Evolutionary conservation across 1,284 basidiomycete species (phyloP), one percentile per base, ranked within the genome.

Genomic region (Ganoderma multipileum): DNA sequence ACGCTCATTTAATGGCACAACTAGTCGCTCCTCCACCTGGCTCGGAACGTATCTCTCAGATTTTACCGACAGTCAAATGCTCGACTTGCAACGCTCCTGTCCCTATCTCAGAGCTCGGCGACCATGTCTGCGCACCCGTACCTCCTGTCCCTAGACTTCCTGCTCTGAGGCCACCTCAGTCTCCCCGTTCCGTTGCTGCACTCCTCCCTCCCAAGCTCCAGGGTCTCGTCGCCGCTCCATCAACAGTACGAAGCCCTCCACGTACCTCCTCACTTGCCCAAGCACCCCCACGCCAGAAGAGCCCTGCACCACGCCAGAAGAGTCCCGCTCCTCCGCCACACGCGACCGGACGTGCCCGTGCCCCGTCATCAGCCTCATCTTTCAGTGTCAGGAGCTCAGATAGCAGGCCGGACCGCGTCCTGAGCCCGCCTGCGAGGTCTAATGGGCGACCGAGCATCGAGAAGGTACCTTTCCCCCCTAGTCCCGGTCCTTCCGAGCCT

Each of bases 61-160:
- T 91, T 63, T 83, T 96, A 20, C 93, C 95, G 3, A 86, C 89
- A 1, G 91, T 95, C 70, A 96, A 92, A 78, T 96, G 95, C 79
- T 94, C 93, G 3, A 91, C 83, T 50, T 96, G 95, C 79, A 81
- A 83, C 73, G 81, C 83, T 38, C 87, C 87, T 2, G 92, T 96
- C 47, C 87, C 91, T 41, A 84, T 95, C 62, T 82, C 84, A 63
- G 84, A 89, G 41, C 88, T 95, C 50, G 88, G 89, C 58, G 91
- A 93, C 69, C 94, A 95, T 78, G 83, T 89, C 75, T 95, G 94
- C 77, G 68, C 82, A 14, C 77, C 83, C 28, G 74, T 83, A 20
- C 84, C 85, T 12, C 83, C 87, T 12, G 74, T 83, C 14, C 86
- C 86, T 58, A 75, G 81, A 50, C 44, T 74, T 28, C 74, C 74